Base-by-base conservation (phyloP, 2,329 filamentous ascomycete species). In the Davidsoniella australis region DNA sequence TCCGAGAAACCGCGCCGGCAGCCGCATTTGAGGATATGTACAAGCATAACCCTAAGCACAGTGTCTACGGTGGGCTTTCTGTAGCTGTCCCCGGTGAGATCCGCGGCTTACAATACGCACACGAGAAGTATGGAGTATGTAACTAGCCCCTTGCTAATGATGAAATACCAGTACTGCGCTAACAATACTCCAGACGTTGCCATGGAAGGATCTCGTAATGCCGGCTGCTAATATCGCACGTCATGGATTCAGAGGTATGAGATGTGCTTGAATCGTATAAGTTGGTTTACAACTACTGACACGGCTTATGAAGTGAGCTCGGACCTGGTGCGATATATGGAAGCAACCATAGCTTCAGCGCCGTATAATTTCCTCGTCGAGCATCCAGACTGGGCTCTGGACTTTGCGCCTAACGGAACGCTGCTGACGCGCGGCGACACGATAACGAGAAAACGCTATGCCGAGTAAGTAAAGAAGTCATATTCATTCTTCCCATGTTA, bases 1-100 rank as follows among this genome's bases (percentile, higher is more conserved):
- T 94, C 60, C 73, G 89, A 43, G 89, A 96, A 62, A 78, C 82
- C 0, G 89, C 89, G 0, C 89, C 89, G 0, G 82, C 80, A 0
- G 83, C 85, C 0, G 84, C 87, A 0, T 79, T 72, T 55, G 71
- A 87, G 62, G 76, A 93, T 58, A 96, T 96, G 89, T 96, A 82
- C 62, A 71, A 75, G 51, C 77, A 78, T 49, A 81, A 91, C 55
- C 68, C 72, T 1, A 63, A 70, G 1, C 77, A 73, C 1, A 87
- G 84, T 49, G 67, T 89, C 1, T 68, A 68, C 24, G 83, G 85
- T 2, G 87, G 86, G 0, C 65, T 94, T 29, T 80, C 84, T 1
- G 75, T 75, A 26, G 82, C 70, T 40, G 73, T 88, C 0, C 84
- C 83, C 0, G 77, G 83, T 3, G 83, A 89, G 64, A 62, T 95